Conservation (phyloP, 257 asterid genomes). For the Plantago elongata region DNA sequence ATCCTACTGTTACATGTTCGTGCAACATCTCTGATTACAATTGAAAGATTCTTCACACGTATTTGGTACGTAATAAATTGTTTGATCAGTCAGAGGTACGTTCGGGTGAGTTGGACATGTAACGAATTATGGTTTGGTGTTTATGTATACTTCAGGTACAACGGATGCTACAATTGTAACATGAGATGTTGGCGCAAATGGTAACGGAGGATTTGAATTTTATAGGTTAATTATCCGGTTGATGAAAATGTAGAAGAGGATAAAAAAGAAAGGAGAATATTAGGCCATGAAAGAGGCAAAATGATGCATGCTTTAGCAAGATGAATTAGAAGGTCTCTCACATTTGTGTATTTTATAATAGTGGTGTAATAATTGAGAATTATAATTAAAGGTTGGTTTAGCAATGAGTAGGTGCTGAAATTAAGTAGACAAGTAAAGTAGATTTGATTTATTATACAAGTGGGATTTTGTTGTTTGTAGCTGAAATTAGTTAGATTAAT, state of each 20-base stretch:
- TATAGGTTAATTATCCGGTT: slow-evolving; percentile 12
- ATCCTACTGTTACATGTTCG: not conserved
- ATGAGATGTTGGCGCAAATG: slow-evolving; percentile 9
- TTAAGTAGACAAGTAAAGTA: slow-evolving; percentile 5
- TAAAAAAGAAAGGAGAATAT: slow-evolving; percentile 23
- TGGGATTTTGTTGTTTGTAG: slow-evolving; percentile 39
- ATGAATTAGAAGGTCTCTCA: slow-evolving; percentile 33
- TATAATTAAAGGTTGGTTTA: slow-evolving; percentile 35
- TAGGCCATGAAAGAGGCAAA: slow-evolving; percentile 37
- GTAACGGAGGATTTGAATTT: slow-evolving; percentile 8
- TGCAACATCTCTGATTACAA: slow-evolving; percentile 8
- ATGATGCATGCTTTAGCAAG: slow-evolving; percentile 38
- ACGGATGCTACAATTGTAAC: slow-evolving; percentile 1
- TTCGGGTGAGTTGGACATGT: not conserved
- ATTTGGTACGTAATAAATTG: not conserved
- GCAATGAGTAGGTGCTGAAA: slow-evolving; percentile 26
- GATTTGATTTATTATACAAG: slow-evolving; percentile 20
- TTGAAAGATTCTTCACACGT: not conserved
- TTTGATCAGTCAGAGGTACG: not conserved
- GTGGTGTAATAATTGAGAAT: slow-evolving; percentile 56
- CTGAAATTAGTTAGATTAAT: slow-evolving; percentile 30
- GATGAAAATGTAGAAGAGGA: slow-evolving; percentile 22
- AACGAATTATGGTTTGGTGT: not conserved
- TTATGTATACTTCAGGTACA: not conserved
- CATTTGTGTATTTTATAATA: slow-evolving; percentile 31